phyloP scores from a whole-genome alignment of 169 alveolate genomes.

The Perkinsus chesapeaki region DNA sequence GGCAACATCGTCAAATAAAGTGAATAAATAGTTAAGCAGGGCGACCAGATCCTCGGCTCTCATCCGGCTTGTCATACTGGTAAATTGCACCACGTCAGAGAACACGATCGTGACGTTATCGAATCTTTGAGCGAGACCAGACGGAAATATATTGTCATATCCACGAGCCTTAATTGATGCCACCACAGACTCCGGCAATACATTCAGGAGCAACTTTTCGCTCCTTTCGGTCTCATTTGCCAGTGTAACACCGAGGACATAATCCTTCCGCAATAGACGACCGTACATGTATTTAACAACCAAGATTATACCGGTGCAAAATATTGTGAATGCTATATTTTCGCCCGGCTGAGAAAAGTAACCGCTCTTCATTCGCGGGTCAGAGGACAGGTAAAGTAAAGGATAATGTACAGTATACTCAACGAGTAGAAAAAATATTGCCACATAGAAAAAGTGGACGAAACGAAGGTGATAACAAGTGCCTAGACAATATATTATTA shows the following conservation, averaged over 20 bases:
- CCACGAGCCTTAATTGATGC: not conserved
- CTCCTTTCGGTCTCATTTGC: not conserved
- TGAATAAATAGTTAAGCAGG: not conserved
- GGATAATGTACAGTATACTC: not conserved
- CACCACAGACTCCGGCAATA: not conserved
- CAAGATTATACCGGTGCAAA: not conserved
- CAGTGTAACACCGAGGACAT: not conserved
- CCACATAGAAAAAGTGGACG: not conserved
- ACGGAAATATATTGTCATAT: not conserved
- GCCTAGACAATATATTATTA: not conserved
- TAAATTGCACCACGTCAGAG: not conserved
- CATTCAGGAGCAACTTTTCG: not conserved
- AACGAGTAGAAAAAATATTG: not conserved
- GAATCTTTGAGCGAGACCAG: not conserved
- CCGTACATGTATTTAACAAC: not conserved
- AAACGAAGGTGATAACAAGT: not conserved
- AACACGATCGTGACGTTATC: not conserved
- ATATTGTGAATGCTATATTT: not conserved
- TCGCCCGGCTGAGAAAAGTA: not conserved
- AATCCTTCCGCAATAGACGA: not conserved
- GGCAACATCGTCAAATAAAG: not conserved
- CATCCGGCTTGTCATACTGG: not conserved
- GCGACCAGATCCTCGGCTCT: not conserved
- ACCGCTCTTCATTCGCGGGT: constrained; percentile 3
- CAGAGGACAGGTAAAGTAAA: not conserved